A percentile compares a stretch with the other conserved stretches of the same genome.
These are phyloP conservation scores for Omphalea diandra DNA, from an alignment of 441 rosid genomes.

Conservation along the genomic window DNA sequence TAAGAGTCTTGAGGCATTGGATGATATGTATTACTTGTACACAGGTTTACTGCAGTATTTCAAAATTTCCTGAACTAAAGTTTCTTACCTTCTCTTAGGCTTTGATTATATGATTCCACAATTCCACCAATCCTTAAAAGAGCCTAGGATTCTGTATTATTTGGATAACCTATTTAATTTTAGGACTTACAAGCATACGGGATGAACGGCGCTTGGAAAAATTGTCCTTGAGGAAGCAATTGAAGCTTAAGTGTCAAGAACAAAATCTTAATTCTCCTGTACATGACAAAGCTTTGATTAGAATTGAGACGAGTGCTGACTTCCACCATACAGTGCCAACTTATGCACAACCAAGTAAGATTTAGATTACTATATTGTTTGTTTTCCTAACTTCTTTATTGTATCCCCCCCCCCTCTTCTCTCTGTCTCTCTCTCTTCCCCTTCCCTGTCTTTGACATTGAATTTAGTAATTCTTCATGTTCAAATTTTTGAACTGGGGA, in stretches of 20 bases:
- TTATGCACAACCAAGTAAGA: slow-evolving; percentile 52
- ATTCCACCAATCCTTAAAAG: background rate
- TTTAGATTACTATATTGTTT: slow-evolving; percentile 11
- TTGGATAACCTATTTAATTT: slow-evolving; percentile 25
- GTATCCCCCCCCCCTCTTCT: no score
- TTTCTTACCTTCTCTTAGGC: slow-evolving; percentile 10
- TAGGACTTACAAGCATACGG: slow-evolving; percentile 55
- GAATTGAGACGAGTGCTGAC: slow-evolving; percentile 45
- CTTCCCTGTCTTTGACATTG: no score
- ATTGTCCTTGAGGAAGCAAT: slow-evolving; percentile 82
- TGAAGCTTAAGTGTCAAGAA: slow-evolving; percentile 92
- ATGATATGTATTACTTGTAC: slow-evolving; percentile 82
- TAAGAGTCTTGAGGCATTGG: slow-evolving; percentile 89
- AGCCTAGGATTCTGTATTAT: slow-evolving; percentile 7
- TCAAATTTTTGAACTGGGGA: background rate
- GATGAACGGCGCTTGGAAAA: slow-evolving; percentile 62
- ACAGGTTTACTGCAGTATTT: slow-evolving; percentile 57
- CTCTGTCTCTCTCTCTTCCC: background rate
- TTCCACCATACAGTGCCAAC: slow-evolving; percentile 43
- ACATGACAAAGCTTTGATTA: slow-evolving; percentile 52
- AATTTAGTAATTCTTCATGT: slow-evolving; percentile 4
- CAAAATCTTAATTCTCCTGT: slow-evolving; percentile 52
- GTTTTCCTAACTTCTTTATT: background rate
- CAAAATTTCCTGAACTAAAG: slow-evolving; percentile 17
- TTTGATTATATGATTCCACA: slow-evolving; percentile 3